Conservation (phyloP, 2,329 filamentous ascomycete species). For the Colletotrichum aenigma region DNA sequence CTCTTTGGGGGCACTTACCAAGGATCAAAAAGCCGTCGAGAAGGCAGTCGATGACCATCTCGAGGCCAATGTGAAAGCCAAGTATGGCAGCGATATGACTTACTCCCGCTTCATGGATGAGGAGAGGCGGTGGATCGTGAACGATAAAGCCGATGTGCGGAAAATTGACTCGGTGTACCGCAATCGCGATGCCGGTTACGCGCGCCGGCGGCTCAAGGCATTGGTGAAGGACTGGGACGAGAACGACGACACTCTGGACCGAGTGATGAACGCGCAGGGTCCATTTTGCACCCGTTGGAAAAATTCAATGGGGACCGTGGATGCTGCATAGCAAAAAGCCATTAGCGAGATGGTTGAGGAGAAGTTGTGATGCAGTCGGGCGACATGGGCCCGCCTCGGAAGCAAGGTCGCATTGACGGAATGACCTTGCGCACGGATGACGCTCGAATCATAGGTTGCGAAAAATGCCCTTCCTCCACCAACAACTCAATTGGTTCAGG, state of each 20-base stretch:
- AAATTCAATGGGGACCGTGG: background rate
- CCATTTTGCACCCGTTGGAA: conserved; percentile 26
- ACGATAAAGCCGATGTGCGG: conserved; percentile 41
- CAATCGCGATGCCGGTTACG: conserved; percentile 42
- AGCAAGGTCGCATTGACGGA: background rate
- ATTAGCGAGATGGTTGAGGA: background rate
- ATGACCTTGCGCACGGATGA: background rate
- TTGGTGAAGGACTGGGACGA: conserved; percentile 45
- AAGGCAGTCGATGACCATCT: conserved; percentile 34
- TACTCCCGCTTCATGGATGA: conserved; percentile 36
- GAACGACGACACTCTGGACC: conserved; percentile 39
- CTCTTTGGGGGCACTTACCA: background rate
- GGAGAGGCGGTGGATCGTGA: conserved; percentile 44
- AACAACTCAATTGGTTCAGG: background rate
- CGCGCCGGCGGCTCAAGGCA: conserved; percentile 35
- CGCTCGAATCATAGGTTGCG: background rate
- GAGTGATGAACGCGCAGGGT: conserved; percentile 35
- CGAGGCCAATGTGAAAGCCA: conserved; percentile 31
- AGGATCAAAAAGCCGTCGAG: conserved; percentile 20
- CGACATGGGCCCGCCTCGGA: background rate
- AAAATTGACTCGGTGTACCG: conserved; percentile 49
- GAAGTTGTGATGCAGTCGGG: background rate
- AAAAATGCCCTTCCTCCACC: accelerated
- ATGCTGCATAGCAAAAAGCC: background rate
- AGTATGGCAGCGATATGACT: conserved; percentile 32